These are phyloP conservation scores for Mycena kentingensis DNA, from an alignment of 768 basidiomycete genomes.

Conservation along the genomic window DNA sequence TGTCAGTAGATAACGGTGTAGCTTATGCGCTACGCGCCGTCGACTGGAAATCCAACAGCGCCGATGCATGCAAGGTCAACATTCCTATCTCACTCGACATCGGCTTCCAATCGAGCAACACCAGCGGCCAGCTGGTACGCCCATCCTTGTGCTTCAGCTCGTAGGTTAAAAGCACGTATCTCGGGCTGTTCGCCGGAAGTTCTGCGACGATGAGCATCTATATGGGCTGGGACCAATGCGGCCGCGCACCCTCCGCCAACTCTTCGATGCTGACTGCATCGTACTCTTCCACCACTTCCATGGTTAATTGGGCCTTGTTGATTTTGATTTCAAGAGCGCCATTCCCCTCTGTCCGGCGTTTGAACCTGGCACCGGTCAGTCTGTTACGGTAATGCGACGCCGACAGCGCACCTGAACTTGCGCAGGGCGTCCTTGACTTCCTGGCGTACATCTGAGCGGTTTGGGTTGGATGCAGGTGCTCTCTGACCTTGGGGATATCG, in stretches of 20 bases:
- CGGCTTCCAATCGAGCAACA: constrained; percentile 89
- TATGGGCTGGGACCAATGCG: neutral
- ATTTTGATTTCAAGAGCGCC: constrained; percentile 89
- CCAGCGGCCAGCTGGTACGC: constrained; percentile 80
- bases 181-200: constrained; percentile 83
- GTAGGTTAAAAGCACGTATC: constrained; percentile 84
- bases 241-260: constrained; percentile 73
- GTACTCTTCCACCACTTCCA: constrained; percentile 84
- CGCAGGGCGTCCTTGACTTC: constrained; percentile 75
- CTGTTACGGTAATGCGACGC: no score
- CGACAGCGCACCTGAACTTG: constrained; percentile 77
- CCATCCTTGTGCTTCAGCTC: constrained; percentile 81
- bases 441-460: constrained; percentile 27
- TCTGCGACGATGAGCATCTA: constrained; percentile 45
- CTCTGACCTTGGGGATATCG: constrained; percentile 63
- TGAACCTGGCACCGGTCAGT: no score
- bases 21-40: constrained; percentile 50
- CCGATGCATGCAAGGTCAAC: constrained; percentile 82
- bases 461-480: neutral
- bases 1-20: constrained; percentile 1
- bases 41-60: constrained; percentile 75
- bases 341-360: constrained; percentile 70
- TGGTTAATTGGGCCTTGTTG: constrained; percentile 75
- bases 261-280: constrained; percentile 78
- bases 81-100: constrained; percentile 73